These are phyloP conservation scores for Fraxinus ornus DNA, from an alignment of 305 asterid species.

Conservation along the genomic window DNA sequence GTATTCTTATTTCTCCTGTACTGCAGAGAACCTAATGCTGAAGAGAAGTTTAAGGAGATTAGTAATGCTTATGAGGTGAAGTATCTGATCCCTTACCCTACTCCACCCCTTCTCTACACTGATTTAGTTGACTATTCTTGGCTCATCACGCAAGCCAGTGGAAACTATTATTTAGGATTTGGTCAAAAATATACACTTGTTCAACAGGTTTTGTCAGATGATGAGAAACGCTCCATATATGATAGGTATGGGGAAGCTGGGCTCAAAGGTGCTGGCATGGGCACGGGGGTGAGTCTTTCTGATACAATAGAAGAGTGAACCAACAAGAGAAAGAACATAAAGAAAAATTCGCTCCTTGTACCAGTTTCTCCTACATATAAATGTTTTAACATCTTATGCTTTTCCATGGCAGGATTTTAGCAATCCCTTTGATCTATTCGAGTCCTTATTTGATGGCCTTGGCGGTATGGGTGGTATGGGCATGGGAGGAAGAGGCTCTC, in stretches of 20 bases:
- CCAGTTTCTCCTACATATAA: background rate
- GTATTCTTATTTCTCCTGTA: constrained; percentile 10
- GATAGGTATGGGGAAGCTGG: constrained; percentile 97
- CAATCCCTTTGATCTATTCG: constrained; percentile 90
- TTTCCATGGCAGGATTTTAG: constrained; percentile 70
- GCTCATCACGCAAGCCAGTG: background rate
- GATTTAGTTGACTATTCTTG: constrained; percentile 3
- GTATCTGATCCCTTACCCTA: constrained; percentile 14
- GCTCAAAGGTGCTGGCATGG: constrained; percentile 86
- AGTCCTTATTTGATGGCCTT: constrained; percentile 78
- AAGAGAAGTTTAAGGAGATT: constrained; percentile 86
- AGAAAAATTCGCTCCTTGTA: background rate
- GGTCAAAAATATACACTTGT: constrained; percentile 13
- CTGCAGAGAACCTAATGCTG: constrained; percentile 87
- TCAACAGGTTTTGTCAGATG: constrained; percentile 84
- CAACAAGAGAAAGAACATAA: background rate
- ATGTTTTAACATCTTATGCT: constrained; percentile 22
- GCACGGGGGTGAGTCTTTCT: constrained; percentile 76
- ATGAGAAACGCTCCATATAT: constrained; percentile 87
- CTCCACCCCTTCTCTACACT: background rate
- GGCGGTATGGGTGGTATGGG: constrained; percentile 94
- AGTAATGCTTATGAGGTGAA: constrained; percentile 96
- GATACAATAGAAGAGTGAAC: constrained; percentile 3
- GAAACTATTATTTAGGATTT: background rate
- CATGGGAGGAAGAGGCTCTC: constrained; percentile 68